Evolutionary conservation across 768 basidiomycete species (phyloP), one percentile per base, ranked within the genome.

Genomic region (Russula earlei): DNA sequence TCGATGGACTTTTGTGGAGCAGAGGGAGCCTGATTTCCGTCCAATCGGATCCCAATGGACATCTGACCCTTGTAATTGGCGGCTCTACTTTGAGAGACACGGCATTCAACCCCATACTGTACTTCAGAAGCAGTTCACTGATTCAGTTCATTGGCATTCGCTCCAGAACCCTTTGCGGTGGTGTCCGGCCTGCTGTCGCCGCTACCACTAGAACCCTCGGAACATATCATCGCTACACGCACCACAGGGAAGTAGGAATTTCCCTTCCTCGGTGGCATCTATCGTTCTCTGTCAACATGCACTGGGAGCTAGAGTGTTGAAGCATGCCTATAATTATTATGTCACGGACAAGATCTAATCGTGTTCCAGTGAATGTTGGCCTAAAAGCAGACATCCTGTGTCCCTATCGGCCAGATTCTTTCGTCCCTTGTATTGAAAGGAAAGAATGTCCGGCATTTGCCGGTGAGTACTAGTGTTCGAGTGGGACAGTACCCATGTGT

Each of bases 361-460:
- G 1, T 64, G 65, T 3, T 75, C n/a, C n/a, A 75, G 1, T 72
- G 75, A 1, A 64, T 81, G 62, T 69, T 77, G 78, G 78, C 15
- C 62, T 80, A 34, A 40, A 48, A 37, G 70, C 66, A 38, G 69
- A 65, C 25, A 31, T 56, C 24, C 22, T 56, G 14, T 43, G 55
- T 27, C 54, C 46, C 19, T 41, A 33, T n/a, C n/a, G n/a, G n/a
- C n/a, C n/a, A n/a, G n/a, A n/a, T n/a, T n/a, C n/a, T n/a, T n/a
- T n/a, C n/a, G n/a, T n/a, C n/a, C n/a, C n/a, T n/a, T n/a, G n/a
- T n/a, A n/a, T n/a, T n/a, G n/a, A n/a, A n/a, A n/a, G n/a, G n/a
- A n/a, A n/a, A n/a, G n/a, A n/a, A n/a, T n/a, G n/a, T n/a, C n/a
- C n/a, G n/a, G n/a, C n/a, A n/a, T n/a, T n/a, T n/a, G n/a, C n/a